Conservation (phyloP, 495 filamentous ascomycete species). For the Bombardia bombarda region DNA sequence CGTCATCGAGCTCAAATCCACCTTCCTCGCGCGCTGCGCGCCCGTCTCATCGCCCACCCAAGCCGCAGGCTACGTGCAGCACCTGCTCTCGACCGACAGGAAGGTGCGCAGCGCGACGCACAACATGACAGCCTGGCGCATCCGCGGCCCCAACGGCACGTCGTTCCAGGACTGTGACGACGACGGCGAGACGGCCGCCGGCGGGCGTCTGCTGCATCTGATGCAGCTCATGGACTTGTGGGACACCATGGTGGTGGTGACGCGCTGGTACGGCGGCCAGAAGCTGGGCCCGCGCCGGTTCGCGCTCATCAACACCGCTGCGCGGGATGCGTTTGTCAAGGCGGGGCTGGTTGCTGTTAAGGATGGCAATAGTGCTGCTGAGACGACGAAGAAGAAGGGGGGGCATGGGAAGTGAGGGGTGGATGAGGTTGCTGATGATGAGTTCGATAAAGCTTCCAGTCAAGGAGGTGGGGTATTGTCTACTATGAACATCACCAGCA, state of each 20-base stretch:
- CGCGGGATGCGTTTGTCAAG: constrained; percentile 75
- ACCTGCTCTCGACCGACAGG: constrained; percentile 73
- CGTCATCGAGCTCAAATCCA: constrained; percentile 74
- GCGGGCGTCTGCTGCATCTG: constrained; percentile 73
- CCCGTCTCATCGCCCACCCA: constrained; percentile 57
- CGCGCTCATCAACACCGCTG: constrained; percentile 76
- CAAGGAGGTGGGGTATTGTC: too few relatives aligned
- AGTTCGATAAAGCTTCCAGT: too few relatives aligned
- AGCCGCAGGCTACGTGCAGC: constrained; percentile 58
- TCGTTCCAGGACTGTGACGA: constrained; percentile 87
- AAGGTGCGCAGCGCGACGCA: constrained; percentile 79
- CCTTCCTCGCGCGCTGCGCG: constrained; percentile 73
- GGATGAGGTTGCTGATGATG: background rate
- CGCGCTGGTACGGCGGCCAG: constrained; percentile 88
- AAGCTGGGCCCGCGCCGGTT: constrained; percentile 84
- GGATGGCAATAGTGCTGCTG: constrained; percentile 22
- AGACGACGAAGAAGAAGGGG: constrained; percentile 50
- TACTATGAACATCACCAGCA: too few relatives aligned
- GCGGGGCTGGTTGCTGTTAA: constrained; percentile 64
- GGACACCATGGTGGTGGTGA: constrained; percentile 90
- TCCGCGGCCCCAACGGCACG: constrained; percentile 42
- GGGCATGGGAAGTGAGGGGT: constrained; percentile 18
- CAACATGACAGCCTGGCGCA: constrained; percentile 68
- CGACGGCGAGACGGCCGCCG: constrained; percentile 94
- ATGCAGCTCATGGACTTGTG: constrained; percentile 94